A percentile compares a stretch with the other conserved stretches of the same genome.
phyloP scores from a whole-genome alignment of 176 grass and related monocot species.

The Phragmites australis region DNA sequence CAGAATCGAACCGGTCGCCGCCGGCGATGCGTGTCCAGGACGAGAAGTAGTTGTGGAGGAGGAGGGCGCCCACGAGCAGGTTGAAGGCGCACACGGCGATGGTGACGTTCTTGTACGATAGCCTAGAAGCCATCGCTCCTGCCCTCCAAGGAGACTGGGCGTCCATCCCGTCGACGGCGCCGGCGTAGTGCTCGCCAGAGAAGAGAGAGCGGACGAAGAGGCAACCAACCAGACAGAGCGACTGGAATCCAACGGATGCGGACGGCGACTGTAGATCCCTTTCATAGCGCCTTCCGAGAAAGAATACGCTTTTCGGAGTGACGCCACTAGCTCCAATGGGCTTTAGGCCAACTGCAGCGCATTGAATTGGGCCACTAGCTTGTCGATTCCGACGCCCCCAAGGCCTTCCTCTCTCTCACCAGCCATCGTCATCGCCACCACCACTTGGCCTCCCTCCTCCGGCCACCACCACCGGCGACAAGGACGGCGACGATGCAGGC shows the following conservation, averaged over 20 bases:
- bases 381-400: not conserved
- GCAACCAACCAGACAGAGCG: not conserved
- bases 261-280: not conserved
- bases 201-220: not conserved
- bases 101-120: conserved; percentile 62
- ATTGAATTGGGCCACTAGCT: not conserved
- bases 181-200: conserved; percentile 30
- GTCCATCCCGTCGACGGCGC: conserved; percentile 43
- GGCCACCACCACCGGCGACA: conserved; percentile 18
- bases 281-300: not conserved
- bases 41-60: conserved; percentile 51
- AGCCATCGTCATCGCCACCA: not conserved
- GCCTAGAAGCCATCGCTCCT: conserved; percentile 14
- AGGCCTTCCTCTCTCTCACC: not conserved
- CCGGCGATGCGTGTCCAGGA: conserved; percentile 45
- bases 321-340: no score
- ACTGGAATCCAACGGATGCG: no score
- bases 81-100: conserved; percentile 58
- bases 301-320: no score
- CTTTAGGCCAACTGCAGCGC: rapidly evolving
- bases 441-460: conserved; percentile 5
- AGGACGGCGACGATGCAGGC: conserved; percentile 50
- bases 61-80: conserved; percentile 42
- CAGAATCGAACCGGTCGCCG: conserved; percentile 43
- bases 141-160: conserved; percentile 39